Base-by-base conservation (phyloP, 2,329 filamentous ascomycete genomes). In the Teratosphaeria nubilosa region DNA sequence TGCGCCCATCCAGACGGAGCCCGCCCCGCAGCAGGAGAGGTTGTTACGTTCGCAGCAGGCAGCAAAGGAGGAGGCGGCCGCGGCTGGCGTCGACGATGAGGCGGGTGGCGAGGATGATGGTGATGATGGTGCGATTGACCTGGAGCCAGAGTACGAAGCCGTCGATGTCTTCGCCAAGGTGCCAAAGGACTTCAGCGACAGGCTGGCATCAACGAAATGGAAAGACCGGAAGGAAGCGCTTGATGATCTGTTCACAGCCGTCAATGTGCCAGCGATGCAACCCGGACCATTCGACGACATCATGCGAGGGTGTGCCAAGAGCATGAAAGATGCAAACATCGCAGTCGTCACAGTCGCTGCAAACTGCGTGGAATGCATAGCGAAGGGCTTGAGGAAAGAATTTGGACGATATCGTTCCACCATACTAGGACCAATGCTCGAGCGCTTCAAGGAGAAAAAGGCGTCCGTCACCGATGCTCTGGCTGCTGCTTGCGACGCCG, bases 301-400 rank as follows among this genome's bases (percentile, higher is more conserved):
- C 64, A 84, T 89, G 58, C 83, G 89, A 60, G 86, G 84, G 3
- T 80, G 97, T 57, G 92, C 94, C 51, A 99, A 97, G 74, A 90
- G 85, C 66, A 99, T 99, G 94, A 99, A 99, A 74, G 95, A 99
- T 66, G 94, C 95, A 66, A 99, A 99, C 70, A 87, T 99, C 65
- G 87, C 90, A 5, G 94, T 97, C 54, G 94, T 96, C 22, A 94
- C 88, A 1, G 86, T 94, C 63, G 92, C 95, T 5, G 94, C 92
- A 2, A 91, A 95, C 67, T 96, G 92, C 73, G 87, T 96, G 34
- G 91, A 97, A 68, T 82, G 88, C 30, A 77, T 99, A 27, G 92
- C 91, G 52, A 94, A 90, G 68, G 94, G 94, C 54, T 72, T 99
- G 60, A 86, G 90, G 51, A 86, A 83, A 66, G 76, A 80, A 25